These are phyloP conservation scores for Chlorella sorokiniana DNA, from an alignment of 139 green algal genomes.

Conservation along the genomic window DNA sequence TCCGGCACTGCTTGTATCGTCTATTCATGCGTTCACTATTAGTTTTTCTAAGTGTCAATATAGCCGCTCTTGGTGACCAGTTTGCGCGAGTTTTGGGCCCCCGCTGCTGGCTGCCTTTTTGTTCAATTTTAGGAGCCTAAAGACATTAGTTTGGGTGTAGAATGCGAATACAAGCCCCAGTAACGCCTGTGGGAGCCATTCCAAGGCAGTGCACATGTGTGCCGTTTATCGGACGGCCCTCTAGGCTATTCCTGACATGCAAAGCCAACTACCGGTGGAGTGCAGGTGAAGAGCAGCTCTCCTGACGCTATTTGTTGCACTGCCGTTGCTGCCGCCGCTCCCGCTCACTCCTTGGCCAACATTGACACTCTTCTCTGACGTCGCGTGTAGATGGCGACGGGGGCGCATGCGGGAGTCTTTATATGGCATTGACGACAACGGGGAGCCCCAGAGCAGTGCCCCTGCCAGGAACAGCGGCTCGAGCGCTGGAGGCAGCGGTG, in stretches of 20 bases:
- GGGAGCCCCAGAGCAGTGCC: not conserved
- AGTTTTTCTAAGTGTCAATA: no score
- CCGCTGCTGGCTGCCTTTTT: no score
- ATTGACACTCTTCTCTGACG: not conserved
- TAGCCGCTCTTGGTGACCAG: no score
- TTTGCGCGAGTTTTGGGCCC: no score
- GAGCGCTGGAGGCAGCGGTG: not conserved
- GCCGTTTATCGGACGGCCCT: not conserved
- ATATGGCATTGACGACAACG: constrained; percentile 30
- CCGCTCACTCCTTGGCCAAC: no score
- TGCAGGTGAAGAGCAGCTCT: not conserved
- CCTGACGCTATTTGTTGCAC: not conserved
- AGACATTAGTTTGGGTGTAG: no score
- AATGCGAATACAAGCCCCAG: no score
- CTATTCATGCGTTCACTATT: no score
- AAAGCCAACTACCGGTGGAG: constrained; percentile 8
- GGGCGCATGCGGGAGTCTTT: constrained; percentile 34
- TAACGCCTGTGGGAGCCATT: no score
- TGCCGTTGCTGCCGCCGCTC: no score
- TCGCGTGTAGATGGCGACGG: not conserved
- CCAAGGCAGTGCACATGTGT: not conserved
- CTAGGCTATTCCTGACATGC: not conserved
- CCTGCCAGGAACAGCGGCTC: not conserved
- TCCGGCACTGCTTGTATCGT: no score
- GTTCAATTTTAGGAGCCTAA: no score